Percentiles rank a stretch among this genome's conserved stretches.
These are phyloP conservation scores for Kluyveromyces wickerhamii DNA, from an alignment of 805 yeast genomes.

Conservation along the genomic window DNA sequence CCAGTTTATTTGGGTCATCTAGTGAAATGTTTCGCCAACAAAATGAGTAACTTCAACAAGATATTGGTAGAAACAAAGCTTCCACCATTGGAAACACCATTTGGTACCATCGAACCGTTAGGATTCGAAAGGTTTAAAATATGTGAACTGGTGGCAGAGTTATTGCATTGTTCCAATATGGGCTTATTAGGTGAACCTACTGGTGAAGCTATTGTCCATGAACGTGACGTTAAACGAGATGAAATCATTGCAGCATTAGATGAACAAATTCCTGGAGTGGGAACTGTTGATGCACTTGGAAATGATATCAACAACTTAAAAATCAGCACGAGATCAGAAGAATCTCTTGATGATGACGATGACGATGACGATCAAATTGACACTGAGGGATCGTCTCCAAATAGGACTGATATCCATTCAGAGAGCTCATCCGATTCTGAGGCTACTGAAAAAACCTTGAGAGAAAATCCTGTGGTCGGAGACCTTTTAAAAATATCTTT, in stretches of 20 bases:
- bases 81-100: slow-evolving; percentile 34
- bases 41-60: slow-evolving; percentile 57
- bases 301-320: slow-evolving; percentile 1
- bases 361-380: slow-evolving; percentile 4
- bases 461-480: slow-evolving; percentile 56
- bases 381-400: slow-evolving; percentile 6
- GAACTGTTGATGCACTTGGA: slow-evolving; percentile 6
- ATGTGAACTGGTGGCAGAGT: slow-evolving; percentile 88
- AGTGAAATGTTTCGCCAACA: slow-evolving; percentile 66
- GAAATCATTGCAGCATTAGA: slow-evolving; percentile 15
- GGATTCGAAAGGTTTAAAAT: slow-evolving; percentile 92
- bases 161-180: slow-evolving; percentile 95
- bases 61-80: slow-evolving; percentile 41
- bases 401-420: slow-evolving; percentile 12
- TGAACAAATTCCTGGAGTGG: slow-evolving; percentile 10
- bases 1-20: slow-evolving; percentile 87
- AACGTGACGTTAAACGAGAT: slow-evolving; percentile 60
- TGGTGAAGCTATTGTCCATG: slow-evolving; percentile 58
- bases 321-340: slow-evolving; percentile 2
- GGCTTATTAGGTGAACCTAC: slow-evolving; percentile 71
- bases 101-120: slow-evolving; percentile 61
- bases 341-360: slow-evolving; percentile 7
- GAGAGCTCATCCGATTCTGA: slow-evolving; percentile 27
- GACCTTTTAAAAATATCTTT: slow-evolving; percentile 63
- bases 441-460: slow-evolving; percentile 31